phyloP scores from a whole-genome alignment of 768 basidiomycete species.

The Agaricus sinodeliciosus region DNA sequence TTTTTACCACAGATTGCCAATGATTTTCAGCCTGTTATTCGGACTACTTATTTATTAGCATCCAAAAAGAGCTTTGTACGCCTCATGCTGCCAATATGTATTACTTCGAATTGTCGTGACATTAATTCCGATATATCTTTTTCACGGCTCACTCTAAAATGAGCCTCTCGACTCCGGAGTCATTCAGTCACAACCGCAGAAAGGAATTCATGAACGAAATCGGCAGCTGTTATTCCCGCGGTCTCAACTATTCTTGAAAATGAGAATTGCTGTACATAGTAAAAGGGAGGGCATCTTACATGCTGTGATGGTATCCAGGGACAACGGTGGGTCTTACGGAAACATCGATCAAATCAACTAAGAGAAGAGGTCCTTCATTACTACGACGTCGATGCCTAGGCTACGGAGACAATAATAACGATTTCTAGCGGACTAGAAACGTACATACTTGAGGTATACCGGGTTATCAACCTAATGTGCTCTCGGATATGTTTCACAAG shows the following conservation, averaged over 20 bases:
- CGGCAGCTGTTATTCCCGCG: constrained; percentile 62
- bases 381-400: constrained; percentile 79
- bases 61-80: too few species aligned
- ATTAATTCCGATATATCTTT: too few species aligned
- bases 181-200: constrained; percentile 36
- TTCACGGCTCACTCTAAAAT: too few species aligned
- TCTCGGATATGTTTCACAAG: constrained; percentile 66
- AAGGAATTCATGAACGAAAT: constrained; percentile 62
- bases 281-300: too few species aligned
- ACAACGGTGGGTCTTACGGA: neutral
- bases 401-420: too few species aligned
- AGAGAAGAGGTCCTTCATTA: neutral
- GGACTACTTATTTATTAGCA: too few species aligned
- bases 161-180: constrained; percentile 1
- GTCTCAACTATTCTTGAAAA: constrained; percentile 44
- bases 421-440: constrained; percentile 16
- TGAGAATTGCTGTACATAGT: too few species aligned
- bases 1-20: too few species aligned
- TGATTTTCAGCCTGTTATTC: too few species aligned
- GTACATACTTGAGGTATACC: constrained; percentile 63
- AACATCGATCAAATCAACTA: neutral
- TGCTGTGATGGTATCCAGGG: too few species aligned
- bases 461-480: constrained; percentile 66
- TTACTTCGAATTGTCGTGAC: too few species aligned
- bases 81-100: too few species aligned